Evolutionary conservation across 169 alveolate genomes (phyloP).

Genomic region (Perkinsus olseni): DNA sequence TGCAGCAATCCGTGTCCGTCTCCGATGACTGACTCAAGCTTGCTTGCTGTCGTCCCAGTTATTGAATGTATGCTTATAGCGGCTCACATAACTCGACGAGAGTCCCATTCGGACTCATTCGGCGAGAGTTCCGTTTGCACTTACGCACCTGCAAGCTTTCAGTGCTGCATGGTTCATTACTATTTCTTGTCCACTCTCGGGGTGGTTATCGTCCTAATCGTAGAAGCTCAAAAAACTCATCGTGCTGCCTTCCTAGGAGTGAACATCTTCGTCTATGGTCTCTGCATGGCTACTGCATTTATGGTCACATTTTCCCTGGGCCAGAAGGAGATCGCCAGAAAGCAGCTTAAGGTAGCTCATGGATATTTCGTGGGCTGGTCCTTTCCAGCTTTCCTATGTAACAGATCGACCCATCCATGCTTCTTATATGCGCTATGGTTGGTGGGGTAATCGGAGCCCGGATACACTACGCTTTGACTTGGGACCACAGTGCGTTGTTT

Average conservation of each 20-base stretch:
- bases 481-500: neutral
- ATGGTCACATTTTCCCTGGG: neutral
- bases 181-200: neutral
- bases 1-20: too few species aligned
- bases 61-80: too few species aligned
- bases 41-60: too few species aligned
- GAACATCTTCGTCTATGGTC: neutral
- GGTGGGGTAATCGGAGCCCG: neutral
- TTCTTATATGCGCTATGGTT: neutral
- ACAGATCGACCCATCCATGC: neutral
- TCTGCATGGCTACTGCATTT: neutral
- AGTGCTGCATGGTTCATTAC: too few species aligned
- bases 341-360: neutral
- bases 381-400: neutral
- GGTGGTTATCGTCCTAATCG: too few species aligned
- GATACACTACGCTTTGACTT: neutral
- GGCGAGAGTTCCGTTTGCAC: too few species aligned
- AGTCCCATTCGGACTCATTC: too few species aligned
- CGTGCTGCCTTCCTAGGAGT: neutral
- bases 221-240: too few species aligned
- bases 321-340: neutral
- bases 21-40: too few species aligned
- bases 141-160: too few species aligned
- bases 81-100: too few species aligned
- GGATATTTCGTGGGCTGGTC: neutral